These are phyloP conservation scores for Backusella westeae DNA, from an alignment of 192 early-diverging fungal genomes.

Conservation along the genomic window DNA sequence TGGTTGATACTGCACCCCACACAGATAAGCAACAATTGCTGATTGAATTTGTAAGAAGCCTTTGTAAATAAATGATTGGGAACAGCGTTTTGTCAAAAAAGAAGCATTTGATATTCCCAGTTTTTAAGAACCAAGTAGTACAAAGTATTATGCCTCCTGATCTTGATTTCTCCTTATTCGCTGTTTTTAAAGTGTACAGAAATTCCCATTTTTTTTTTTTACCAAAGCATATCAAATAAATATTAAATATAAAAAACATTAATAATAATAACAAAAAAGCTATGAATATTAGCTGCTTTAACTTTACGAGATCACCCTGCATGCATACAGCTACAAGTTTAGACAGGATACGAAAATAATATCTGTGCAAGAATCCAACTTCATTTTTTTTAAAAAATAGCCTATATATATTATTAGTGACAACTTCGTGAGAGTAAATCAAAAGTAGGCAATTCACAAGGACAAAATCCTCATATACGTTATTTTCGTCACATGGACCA, in stretches of 20 bases:
- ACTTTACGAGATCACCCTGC: not conserved
- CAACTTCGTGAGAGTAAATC: not conserved
- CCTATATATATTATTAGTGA: not conserved
- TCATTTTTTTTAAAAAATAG: too few relatives aligned
- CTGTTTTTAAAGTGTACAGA: not conserved
- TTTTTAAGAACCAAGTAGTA: not conserved
- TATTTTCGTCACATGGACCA: not conserved
- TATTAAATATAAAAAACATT: not conserved
- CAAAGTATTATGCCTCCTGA: not conserved
- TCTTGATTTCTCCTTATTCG: not conserved
- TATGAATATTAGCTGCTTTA: not conserved
- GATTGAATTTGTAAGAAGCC: conserved; percentile 49
- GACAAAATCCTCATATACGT: not conserved
- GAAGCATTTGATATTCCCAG: not conserved
- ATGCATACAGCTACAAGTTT: not conserved
- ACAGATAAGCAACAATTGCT: conserved; percentile 67
- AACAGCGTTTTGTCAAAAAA: not conserved
- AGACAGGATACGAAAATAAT: not conserved
- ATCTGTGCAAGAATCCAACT: too few relatives aligned
- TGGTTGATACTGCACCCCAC: conserved; percentile 78
- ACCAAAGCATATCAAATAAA: not conserved
- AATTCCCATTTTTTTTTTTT: not conserved
- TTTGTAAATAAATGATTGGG: conserved; percentile 22
- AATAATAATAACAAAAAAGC: not conserved
- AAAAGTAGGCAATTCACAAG: not conserved